A percentile compares a stretch with the other conserved stretches of the same genome.
Evolutionary conservation across 2,329 filamentous ascomycete genomes (phyloP).

Genomic region (Exophiala sp.): DNA sequence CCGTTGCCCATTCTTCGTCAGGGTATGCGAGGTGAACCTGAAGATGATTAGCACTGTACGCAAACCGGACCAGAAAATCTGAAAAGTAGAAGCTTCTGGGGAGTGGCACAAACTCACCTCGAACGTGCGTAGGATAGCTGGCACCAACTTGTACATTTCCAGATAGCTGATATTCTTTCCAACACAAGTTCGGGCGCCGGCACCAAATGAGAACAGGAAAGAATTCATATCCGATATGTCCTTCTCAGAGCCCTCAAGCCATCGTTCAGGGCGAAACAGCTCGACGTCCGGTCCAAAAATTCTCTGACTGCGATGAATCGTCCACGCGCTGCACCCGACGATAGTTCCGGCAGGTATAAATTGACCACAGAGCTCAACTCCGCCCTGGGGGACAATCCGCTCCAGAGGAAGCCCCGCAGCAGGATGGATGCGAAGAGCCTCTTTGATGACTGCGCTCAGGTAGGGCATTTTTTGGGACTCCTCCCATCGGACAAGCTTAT

Average conservation of each 20-base stretch:
- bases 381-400: constrained; percentile 37
- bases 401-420: constrained; percentile 38
- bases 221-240: too few relatives aligned
- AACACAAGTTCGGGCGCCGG: too few relatives aligned
- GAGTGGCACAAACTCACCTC: too few relatives aligned
- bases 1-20: too few relatives aligned
- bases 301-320: constrained; percentile 41
- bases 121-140: neutral
- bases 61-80: too few relatives aligned
- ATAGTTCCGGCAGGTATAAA: constrained; percentile 47
- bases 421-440: constrained; percentile 42
- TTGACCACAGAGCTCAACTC: constrained; percentile 37
- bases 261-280: constrained; percentile 42
- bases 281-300: constrained; percentile 40
- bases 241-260: too few relatives aligned
- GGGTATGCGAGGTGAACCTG: too few relatives aligned
- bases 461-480: constrained; percentile 12
- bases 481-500: too few relatives aligned
- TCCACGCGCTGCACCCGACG: constrained; percentile 44
- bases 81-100: too few relatives aligned
- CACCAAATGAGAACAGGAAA: too few relatives aligned
- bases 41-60: too few relatives aligned
- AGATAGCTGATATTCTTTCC: too few relatives aligned
- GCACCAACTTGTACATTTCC: constrained; percentile 34
- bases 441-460: constrained; percentile 37